phyloP scores from a whole-genome alignment of 2,329 filamentous ascomycete genomes.

The Sporothrix mexicana region DNA sequence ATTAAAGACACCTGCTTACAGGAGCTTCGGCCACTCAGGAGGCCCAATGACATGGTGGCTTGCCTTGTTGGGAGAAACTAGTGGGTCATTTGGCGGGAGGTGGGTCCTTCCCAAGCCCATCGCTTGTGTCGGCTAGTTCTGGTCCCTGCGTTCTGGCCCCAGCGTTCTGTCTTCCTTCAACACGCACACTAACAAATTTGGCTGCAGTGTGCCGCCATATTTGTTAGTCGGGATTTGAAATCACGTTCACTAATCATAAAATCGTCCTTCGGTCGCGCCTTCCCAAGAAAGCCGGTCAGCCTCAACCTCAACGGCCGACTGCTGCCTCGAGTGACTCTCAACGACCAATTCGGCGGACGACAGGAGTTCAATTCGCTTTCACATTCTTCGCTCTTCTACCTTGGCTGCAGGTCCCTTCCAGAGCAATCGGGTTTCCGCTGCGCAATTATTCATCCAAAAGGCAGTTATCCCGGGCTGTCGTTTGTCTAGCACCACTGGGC shows the following conservation, averaged over 20 bases:
- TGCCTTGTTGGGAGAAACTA: neutral
- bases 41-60: neutral
- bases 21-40: neutral
- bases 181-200: neutral
- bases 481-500: neutral
- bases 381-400: neutral
- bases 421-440: too few species aligned
- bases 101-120: neutral
- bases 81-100: neutral
- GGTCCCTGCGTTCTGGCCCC: too few species aligned
- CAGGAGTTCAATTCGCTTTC: neutral
- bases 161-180: neutral
- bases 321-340: neutral
- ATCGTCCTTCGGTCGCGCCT: neutral
- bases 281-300: neutral
- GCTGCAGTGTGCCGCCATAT: neutral
- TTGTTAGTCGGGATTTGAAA: constrained; percentile 21
- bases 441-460: constrained; percentile 13
- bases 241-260: constrained; percentile 31
- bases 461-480: neutral
- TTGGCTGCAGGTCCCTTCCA: neutral
- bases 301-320: neutral
- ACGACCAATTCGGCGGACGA: neutral
- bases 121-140: neutral
- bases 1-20: neutral